Evolutionary conservation across 108 stramenopile genomes (phyloP), one percentile per base, ranked within the genome.

Genomic region (Cyclotella cryptica): DNA sequence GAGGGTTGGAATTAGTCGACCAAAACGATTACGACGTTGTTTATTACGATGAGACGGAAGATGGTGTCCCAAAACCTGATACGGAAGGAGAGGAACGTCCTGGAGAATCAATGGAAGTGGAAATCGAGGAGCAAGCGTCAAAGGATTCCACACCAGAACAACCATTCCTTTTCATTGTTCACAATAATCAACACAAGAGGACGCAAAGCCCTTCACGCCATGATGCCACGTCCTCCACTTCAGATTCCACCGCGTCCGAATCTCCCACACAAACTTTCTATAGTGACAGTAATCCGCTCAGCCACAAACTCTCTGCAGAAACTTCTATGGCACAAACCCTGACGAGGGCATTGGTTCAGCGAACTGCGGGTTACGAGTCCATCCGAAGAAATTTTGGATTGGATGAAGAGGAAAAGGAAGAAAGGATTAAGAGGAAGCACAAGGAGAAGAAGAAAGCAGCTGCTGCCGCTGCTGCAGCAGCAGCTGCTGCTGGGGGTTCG

Each of bases 401-500:
- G 58, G 61, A 78, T 10, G 66, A 58, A n/a, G 81, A 82, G 8
- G 69, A 55, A 24, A 45, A 58, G 29, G 81, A 73, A n/a, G 43
- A 69, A 67, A 53, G 45, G n/a, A 72, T 14, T 19, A 66, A 63
- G 58, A 22, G 67, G 52, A 41, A 79, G 87, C 29, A 80, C 79
- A 73, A 73, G 42, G 86, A 45, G 66, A 83, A 74, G 73, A 85
- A 69, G 78, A 75, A 49, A 58, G 73, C 52, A 60, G 54, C 29
- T 4, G 28, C 29, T 19, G 46, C 42, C 18, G 9, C 10, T 7
- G 27, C 19, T 15, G 39, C 22, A 30, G 42, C 46, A 49, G 30
- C 21, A 52, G 62, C 22, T 24, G 45, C 8, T 18, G 39, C 4
- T 40, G n/a, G 11, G 10, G 21, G n/a, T 30, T 1, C 10, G 4